A percentile compares a stretch with the other conserved stretches of the same genome.
phyloP scores from a whole-genome alignment of 139 green algal species.

The Haematococcus lacustris region DNA sequence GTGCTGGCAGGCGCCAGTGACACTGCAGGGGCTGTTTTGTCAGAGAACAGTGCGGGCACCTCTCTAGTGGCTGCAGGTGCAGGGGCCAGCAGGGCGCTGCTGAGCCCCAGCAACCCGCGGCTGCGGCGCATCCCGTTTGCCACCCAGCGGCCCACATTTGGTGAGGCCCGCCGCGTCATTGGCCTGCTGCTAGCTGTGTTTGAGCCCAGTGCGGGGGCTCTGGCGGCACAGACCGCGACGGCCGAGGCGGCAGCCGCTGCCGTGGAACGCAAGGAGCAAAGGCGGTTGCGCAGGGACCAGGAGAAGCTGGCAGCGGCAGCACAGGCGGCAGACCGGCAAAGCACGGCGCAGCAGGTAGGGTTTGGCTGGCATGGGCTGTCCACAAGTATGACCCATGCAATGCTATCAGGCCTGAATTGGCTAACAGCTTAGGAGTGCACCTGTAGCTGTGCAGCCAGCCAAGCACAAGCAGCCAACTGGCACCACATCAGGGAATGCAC shows the following conservation, averaged over 20 bases:
- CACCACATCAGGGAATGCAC: too few relatives aligned
- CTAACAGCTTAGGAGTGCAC: too few relatives aligned
- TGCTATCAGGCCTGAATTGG: too few relatives aligned
- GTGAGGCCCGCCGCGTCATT: conserved; percentile 59
- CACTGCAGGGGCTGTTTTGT: background rate
- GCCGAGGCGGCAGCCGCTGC: conserved; percentile 9
- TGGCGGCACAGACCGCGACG: conserved; percentile 8
- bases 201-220: conserved; percentile 8
- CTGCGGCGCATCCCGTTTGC: conserved; percentile 69
- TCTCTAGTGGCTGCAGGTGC: conserved; percentile 3
- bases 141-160: conserved; percentile 75
- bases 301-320: too few relatives aligned
- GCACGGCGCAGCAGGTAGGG: too few relatives aligned
- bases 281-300: background rate
- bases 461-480: too few relatives aligned
- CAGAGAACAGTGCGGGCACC: background rate
- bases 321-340: too few relatives aligned
- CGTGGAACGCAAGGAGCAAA: background rate
- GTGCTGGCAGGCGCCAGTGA: background rate
- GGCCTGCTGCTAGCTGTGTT: conserved; percentile 52
- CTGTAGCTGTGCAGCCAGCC: too few relatives aligned
- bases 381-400: too few relatives aligned
- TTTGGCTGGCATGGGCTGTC: too few relatives aligned
- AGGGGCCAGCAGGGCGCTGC: background rate
- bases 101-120: conserved; percentile 39